Conservation (phyloP, 163 green algal genomes). For the Coccomyxa subellipsoidea region DNA sequence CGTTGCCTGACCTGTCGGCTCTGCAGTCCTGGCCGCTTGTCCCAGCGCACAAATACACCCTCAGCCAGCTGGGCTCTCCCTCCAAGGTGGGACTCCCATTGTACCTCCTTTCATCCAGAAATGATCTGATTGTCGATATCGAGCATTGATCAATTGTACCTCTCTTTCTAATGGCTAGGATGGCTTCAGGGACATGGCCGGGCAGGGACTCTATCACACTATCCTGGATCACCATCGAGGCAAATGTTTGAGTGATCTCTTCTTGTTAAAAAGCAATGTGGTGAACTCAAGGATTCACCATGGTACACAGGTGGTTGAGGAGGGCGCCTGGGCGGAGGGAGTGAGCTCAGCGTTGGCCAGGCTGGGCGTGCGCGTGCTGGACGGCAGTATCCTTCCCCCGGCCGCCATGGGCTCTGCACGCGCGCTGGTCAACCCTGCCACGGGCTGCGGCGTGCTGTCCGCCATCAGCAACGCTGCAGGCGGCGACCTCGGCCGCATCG, state of each 20-base stretch:
- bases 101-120: neutral
- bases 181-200: too few relatives aligned
- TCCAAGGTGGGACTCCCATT: slow-evolving; percentile 10
- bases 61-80: slow-evolving; percentile 32
- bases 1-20: neutral
- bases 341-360: slow-evolving; percentile 40
- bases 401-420: neutral
- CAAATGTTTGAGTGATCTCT: neutral
- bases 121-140: neutral
- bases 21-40: slow-evolving; percentile 47
- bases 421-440: slow-evolving; percentile 8
- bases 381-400: neutral
- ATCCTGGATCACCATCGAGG: neutral
- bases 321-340: slow-evolving; percentile 55
- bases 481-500: neutral
- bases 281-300: neutral
- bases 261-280: slow-evolving; percentile 37
- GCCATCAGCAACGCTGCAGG: slow-evolving; percentile 14
- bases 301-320: slow-evolving; percentile 37
- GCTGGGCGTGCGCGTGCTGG: slow-evolving; percentile 30
- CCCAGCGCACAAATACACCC: slow-evolving; percentile 37
- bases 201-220: neutral
- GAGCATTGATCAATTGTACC: neutral
- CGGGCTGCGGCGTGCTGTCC: slow-evolving; percentile 22
- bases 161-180: neutral